Evolutionary conservation across 2,329 filamentous ascomycete genomes (phyloP), one percentile per base, ranked within the genome.

Genomic region (Fusarium sororula): DNA sequence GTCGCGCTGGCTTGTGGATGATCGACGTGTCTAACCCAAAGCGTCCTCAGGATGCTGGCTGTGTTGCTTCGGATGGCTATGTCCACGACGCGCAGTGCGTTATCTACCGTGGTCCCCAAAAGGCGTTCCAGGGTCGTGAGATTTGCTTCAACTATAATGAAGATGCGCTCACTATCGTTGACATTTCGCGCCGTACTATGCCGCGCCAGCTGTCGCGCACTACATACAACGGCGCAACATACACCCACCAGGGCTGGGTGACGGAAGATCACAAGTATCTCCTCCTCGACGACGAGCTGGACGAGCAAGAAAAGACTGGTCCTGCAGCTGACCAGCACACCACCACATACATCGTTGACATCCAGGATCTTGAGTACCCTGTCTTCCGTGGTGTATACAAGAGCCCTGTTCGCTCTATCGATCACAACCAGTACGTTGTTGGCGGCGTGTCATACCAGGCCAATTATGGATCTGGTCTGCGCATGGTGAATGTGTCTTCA

Each of bases 261-360:
- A 82, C 87, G 39, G 83, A 87, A 77, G 77, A 80, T 20, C 65
- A 78, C 81, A 63, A 84, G 47, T 85, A 85, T 73, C 80, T 80
- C 50, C 82, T 89, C 24, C 80, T 89, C 20, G 87, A 89, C 73
- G 87, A 89, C 72, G 87, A 89, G 77, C 82, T 85, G 30, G 87
- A 89, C 75, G 87, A 89, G 79, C 77, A 81, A 39, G 79, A 85
- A n/a, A 74, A 75, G 24, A 80, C 81, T 17, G 83, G 83, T 13
- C 79, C 81, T 3, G 85, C 82, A 2, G 80, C 80, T 11, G 57
- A 78, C 75, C 59, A 81, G 79, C 83, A 80, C 71, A 85, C 87
- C 12, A 85, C 84, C 30, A 87, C 86, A 3, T 88, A 87, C 77
- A 86, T 88, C 65, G 85, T 84, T 63, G 85, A 87, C 73, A 83